These are phyloP conservation scores for Spergularia marina DNA, from an alignment of 148 eudicot species.

Conservation along the genomic window DNA sequence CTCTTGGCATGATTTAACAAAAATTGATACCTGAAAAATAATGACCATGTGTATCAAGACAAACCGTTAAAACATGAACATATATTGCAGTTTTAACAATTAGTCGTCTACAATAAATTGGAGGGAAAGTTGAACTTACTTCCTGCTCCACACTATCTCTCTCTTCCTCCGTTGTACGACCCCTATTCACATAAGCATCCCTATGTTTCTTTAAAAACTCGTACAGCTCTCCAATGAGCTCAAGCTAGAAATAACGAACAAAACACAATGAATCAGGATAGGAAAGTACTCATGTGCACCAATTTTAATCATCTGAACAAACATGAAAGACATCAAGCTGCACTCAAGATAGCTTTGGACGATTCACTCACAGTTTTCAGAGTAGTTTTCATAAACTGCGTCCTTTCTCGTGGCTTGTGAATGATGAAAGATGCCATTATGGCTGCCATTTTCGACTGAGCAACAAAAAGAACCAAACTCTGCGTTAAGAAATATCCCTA, in stretches of 20 bases:
- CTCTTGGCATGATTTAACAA: constrained; percentile 85
- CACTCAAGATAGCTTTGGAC: not conserved
- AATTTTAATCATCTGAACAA: not conserved
- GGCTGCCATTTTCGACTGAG: constrained; percentile 82
- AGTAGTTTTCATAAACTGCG: constrained; percentile 72
- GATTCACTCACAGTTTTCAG: constrained; percentile 61
- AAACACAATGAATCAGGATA: constrained; percentile 5
- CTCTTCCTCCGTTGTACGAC: constrained; percentile 90
- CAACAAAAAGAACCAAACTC: constrained; percentile 12
- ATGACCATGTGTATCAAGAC: constrained; percentile 5
- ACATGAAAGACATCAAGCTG: not conserved
- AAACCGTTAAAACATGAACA: not conserved
- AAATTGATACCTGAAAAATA: constrained; percentile 67
- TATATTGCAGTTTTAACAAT: not conserved
- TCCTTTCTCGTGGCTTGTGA: constrained; percentile 79
- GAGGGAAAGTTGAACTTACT: constrained; percentile 41
- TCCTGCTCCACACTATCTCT: constrained; percentile 97
- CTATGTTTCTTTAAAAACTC: constrained; percentile 75
- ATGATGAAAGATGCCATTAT: constrained; percentile 86
- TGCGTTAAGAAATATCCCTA: not conserved
- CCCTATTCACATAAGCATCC: constrained; percentile 87
- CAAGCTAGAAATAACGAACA: constrained; percentile 49
- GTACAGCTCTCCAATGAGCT: constrained; percentile 72
- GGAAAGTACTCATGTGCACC: not conserved
- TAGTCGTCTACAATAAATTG: not conserved